A percentile compares a stretch with the other conserved stretches of the same genome.
phyloP scores from a whole-genome alignment of 768 basidiomycete species.

The Postia placenta region DNA sequence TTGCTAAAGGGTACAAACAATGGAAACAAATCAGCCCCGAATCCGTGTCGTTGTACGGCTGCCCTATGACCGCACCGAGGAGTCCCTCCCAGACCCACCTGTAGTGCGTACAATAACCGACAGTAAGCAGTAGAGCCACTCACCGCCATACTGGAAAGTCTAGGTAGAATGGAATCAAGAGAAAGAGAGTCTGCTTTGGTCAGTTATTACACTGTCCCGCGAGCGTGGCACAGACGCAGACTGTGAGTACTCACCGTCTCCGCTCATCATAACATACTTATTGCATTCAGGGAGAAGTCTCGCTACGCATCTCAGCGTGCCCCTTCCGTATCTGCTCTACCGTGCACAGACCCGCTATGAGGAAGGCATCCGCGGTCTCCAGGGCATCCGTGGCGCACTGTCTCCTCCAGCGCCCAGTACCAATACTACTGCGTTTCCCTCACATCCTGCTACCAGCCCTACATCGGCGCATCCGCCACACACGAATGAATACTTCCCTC shows the following conservation, averaged over 20 bases:
- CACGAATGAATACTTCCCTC: conserved; percentile 19
- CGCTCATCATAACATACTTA: conserved; percentile 3
- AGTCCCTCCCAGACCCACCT: conserved; percentile 59
- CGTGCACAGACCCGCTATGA: conserved; percentile 81
- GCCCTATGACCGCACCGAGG: conserved; percentile 73
- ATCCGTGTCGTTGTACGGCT: conserved; percentile 71
- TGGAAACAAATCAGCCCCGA: too few species aligned
- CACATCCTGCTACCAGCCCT: not conserved
- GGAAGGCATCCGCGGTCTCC: conserved; percentile 75
- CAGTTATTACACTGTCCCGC: conserved; percentile 75
- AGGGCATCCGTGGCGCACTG: conserved; percentile 64
- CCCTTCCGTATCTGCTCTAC: conserved; percentile 79
- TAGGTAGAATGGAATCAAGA: conserved; percentile 84
- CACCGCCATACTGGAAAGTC: conserved; percentile 5
- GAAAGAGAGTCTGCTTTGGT: conserved; percentile 84
- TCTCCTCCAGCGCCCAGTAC: conserved; percentile 39
- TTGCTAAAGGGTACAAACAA: too few species aligned
- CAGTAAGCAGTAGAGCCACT: not conserved
- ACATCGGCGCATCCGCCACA: conserved; percentile 8
- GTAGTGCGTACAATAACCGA: conserved; percentile 53
- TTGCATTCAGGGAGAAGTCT: conserved; percentile 67
- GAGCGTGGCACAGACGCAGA: conserved; percentile 70
- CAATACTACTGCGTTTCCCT: conserved; percentile 14
- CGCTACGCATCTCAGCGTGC: conserved; percentile 72
- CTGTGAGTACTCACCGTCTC: conserved; percentile 43